These are phyloP conservation scores for Thuidium tamariscinum DNA, from an alignment of 225 moss, liverwort and hornwort species.

Conservation along the genomic window DNA sequence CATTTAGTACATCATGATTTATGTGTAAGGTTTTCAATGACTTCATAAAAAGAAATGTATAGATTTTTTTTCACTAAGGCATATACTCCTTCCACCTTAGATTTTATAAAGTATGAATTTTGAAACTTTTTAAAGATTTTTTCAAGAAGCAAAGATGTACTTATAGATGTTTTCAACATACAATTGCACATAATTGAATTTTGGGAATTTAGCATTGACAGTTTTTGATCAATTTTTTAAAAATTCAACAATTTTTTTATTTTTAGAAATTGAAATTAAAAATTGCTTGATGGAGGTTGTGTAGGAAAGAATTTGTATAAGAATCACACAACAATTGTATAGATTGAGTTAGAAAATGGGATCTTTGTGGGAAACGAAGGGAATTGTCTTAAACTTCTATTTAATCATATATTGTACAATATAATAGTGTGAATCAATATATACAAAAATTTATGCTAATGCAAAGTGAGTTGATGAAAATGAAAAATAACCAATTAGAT, in stretches of 20 bases:
- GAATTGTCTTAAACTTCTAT: not conserved
- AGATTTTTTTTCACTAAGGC: not conserved
- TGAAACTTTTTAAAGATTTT: not conserved
- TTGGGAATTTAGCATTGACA: not conserved
- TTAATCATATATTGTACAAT: not conserved
- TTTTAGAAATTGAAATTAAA: not conserved
- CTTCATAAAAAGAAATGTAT: not conserved
- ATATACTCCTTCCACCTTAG: accelerated
- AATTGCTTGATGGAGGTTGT: not conserved
- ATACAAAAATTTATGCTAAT: not conserved
- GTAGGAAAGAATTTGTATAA: not conserved
- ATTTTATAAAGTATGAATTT: not conserved
- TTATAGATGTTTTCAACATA: not conserved
- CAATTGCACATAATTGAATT: not conserved
- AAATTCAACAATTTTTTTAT: not conserved
- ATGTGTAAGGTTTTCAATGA: not conserved
- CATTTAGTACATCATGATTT: not conserved
- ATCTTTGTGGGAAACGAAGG: not conserved
- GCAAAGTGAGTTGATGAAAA: not conserved
- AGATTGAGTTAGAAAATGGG: not conserved
- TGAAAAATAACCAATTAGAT: not conserved
- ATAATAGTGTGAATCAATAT: not conserved
- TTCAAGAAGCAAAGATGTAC: accelerated
- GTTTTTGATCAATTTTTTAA: not conserved
- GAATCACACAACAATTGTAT: not conserved